A percentile compares a stretch with the other conserved stretches of the same genome.
Conservation (phyloP, 371 early-diverging fungal genomes). For the Mucor irregularis region DNA sequence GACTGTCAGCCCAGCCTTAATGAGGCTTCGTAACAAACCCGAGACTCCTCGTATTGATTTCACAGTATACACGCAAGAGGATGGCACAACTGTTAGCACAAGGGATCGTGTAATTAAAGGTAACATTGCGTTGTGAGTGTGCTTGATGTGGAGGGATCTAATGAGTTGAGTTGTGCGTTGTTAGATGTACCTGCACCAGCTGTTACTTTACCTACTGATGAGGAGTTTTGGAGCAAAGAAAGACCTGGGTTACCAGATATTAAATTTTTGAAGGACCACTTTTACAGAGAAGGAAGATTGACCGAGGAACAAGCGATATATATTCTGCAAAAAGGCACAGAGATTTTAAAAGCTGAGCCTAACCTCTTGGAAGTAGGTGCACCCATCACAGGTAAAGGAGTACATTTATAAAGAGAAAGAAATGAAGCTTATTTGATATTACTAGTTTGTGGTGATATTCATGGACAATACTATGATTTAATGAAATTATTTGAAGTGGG, state of each 20-base stretch:
- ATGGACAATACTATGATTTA: slow-evolving; percentile 99
- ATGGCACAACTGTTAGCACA: slow-evolving; percentile 78
- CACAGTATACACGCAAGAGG: slow-evolving; percentile 74
- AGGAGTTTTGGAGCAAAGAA: slow-evolving; percentile 61
- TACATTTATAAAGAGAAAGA: neutral
- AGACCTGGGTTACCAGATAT: slow-evolving; percentile 80
- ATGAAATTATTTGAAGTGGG: slow-evolving; percentile 98
- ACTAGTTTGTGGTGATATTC: slow-evolving; percentile 98
- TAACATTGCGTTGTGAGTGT: no score
- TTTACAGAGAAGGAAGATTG: slow-evolving; percentile 89
- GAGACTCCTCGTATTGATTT: slow-evolving; percentile 62
- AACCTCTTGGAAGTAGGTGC: slow-evolving; percentile 89
- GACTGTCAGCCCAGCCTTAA: slow-evolving; percentile 21
- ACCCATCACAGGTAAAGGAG: slow-evolving; percentile 37
- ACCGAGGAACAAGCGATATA: slow-evolving; percentile 90
- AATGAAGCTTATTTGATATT: neutral
- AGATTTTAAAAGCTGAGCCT: slow-evolving; percentile 78
- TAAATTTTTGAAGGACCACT: slow-evolving; percentile 85
- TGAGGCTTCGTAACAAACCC: slow-evolving; percentile 27
- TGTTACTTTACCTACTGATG: slow-evolving; percentile 51
- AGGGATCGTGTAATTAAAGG: slow-evolving; percentile 79
- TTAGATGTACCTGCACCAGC: slow-evolving; percentile 55
- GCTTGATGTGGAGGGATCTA: no score
- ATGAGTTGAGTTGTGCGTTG: neutral
- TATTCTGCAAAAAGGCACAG: slow-evolving; percentile 82